A percentile compares a stretch with the other conserved stretches of the same genome.
These are phyloP conservation scores for Hexamita inflata DNA, from an alignment of 208 protist genomes.

Conservation along the genomic window DNA sequence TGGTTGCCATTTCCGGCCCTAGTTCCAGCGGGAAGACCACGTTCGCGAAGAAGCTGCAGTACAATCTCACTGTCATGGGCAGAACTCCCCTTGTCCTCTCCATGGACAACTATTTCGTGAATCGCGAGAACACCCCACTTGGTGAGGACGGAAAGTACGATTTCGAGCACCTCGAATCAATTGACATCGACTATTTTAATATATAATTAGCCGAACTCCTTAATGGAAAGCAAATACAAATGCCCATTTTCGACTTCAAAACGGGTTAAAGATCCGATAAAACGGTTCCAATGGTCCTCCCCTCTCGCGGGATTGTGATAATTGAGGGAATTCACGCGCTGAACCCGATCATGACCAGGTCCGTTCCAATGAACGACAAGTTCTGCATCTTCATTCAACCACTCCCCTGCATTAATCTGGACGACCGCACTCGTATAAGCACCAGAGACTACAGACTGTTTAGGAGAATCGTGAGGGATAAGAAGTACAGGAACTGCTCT, in stretches of 20 bases:
- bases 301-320: conserved; percentile 38
- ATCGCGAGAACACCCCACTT: conserved; percentile 31
- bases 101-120: conserved; percentile 52
- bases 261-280: conserved; percentile 19
- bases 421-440: conserved; percentile 43
- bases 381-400: conserved; percentile 50
- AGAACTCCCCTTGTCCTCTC: conserved; percentile 37
- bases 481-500: conserved; percentile 38
- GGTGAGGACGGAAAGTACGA: conserved; percentile 48
- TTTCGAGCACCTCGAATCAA: conserved; percentile 49
- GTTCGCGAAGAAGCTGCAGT: conserved; percentile 40
- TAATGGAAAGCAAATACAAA: conserved; percentile 39
- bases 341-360: conserved; percentile 41
- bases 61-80: conserved; percentile 41
- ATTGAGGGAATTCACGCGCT: conserved; percentile 52
- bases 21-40: conserved; percentile 50
- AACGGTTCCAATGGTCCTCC: conserved; percentile 29
- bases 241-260: conserved; percentile 48
- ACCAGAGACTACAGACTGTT: conserved; percentile 37
- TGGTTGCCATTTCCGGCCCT: conserved; percentile 50
- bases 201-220: conserved; percentile 40
- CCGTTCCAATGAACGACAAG: conserved; percentile 39
- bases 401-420: conserved; percentile 49
- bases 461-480: conserved; percentile 49
- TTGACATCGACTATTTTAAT: conserved; percentile 47